Evolutionary conservation across 441 rosid genomes (phyloP).

Genomic region (Croton laevigatus): DNA sequence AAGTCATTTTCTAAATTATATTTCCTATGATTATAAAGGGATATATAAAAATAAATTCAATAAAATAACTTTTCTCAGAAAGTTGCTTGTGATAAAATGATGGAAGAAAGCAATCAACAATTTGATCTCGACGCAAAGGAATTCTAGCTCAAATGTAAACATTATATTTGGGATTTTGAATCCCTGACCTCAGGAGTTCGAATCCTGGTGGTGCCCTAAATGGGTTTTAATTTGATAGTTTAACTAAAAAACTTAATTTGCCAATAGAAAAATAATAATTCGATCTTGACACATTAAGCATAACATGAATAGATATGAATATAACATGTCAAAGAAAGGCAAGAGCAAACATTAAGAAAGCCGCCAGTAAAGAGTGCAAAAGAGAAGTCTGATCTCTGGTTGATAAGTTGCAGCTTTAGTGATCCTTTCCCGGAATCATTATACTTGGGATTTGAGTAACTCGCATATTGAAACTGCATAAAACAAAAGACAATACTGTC

Average conservation of each 20-base stretch:
- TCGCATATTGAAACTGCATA: conserved; percentile 75
- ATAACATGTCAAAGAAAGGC: no score
- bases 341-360: conserved; percentile 45
- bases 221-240: no score
- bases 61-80: neutral
- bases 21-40: neutral
- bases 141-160: no score
- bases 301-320: no score
- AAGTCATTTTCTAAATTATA: neutral
- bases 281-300: no score
- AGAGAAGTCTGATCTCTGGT: conserved; percentile 84
- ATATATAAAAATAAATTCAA: neutral
- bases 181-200: no score
- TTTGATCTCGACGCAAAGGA: no score
- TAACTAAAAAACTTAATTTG: no score
- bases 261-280: no score
- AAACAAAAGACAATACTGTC: conserved; percentile 1
- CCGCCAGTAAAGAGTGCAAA: conserved; percentile 69
- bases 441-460: conserved; percentile 50
- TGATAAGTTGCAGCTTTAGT: conserved; percentile 68
- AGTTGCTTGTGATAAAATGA: neutral
- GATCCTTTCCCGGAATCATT: conserved; percentile 50
- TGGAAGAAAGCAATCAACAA: neutral
- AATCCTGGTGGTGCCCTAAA: no score
- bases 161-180: no score